These are phyloP conservation scores for Neoboletus brunneissimus DNA, from an alignment of 768 basidiomycete genomes.

Conservation along the genomic window DNA sequence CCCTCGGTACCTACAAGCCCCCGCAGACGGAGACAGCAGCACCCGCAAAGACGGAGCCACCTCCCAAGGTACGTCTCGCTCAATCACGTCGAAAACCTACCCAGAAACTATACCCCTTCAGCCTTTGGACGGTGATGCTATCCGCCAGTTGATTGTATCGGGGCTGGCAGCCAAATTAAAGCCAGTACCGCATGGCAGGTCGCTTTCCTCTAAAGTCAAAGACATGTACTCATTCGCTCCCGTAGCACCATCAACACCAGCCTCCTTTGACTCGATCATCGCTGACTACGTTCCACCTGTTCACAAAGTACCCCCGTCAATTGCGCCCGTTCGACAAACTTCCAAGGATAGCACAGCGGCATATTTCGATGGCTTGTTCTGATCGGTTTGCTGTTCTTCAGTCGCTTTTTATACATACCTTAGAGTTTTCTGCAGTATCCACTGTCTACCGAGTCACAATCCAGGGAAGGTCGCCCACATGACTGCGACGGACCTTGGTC, in stretches of 20 bases:
- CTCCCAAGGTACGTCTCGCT: conserved; percentile 34
- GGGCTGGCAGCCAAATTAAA: conserved; percentile 54
- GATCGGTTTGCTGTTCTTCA: conserved; percentile 2
- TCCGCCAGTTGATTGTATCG: conserved; percentile 64
- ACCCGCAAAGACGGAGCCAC: conserved; percentile 35
- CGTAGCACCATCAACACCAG: conserved; percentile 40
- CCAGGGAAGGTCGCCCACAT: background rate
- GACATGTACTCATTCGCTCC: conserved; percentile 8
- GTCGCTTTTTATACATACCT: conserved; percentile 12
- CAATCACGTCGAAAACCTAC: background rate
- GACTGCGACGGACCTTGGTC: background rate
- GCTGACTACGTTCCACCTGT: conserved; percentile 63
- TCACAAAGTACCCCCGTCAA: conserved; percentile 17
- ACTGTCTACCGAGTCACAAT: background rate
- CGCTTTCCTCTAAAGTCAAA: background rate
- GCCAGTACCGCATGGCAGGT: conserved; percentile 46
- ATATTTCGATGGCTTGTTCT: conserved; percentile 44
- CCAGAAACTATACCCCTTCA: conserved; percentile 12
- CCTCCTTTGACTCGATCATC: conserved; percentile 70
- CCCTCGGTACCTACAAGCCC: conserved; percentile 71
- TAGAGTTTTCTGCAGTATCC: conserved; percentile 13
- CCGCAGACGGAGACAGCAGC: conserved; percentile 28
- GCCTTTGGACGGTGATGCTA: conserved; percentile 60
- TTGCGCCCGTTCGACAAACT: conserved; percentile 1
- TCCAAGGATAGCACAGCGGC: conserved; percentile 31